Evolutionary conservation across 73 alveolate species (phyloP).

Genomic region (Paraurostyla sp.): DNA sequence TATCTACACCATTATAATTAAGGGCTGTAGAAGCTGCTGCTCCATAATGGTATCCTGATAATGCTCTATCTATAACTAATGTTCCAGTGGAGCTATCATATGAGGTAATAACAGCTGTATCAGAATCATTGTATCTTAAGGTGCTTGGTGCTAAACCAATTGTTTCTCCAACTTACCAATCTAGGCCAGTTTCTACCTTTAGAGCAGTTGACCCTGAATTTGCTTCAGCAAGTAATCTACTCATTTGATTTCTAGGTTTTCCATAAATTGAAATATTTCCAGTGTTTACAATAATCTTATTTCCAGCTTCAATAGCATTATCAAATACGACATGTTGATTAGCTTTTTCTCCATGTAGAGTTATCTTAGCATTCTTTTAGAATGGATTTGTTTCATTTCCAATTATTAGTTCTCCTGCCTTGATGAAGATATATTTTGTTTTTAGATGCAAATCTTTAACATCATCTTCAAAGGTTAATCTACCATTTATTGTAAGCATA

Average conservation of each 20-base stretch:
- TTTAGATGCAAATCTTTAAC: constrained; percentile 40
- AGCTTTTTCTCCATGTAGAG: constrained; percentile 74
- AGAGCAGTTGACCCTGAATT: constrained; percentile 15
- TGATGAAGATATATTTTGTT: constrained; percentile 51
- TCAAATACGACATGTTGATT: not conserved
- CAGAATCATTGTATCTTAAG: not conserved
- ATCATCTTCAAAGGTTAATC: constrained; percentile 36
- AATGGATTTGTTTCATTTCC: constrained; percentile 72
- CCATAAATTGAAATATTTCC: constrained; percentile 69
- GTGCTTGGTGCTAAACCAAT: constrained; percentile 57
- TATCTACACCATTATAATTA: constrained; percentile 40
- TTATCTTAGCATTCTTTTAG: constrained; percentile 72
- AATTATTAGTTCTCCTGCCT: constrained; percentile 71
- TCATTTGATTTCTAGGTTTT: not conserved
- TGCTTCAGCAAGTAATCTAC: constrained; percentile 17
- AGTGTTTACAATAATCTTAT: constrained; percentile 68
- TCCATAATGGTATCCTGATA: constrained; percentile 38
- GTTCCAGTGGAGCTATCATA: constrained; percentile 13
- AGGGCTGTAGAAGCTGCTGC: constrained; percentile 11
- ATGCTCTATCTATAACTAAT: not conserved
- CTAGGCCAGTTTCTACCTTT: constrained; percentile 23
- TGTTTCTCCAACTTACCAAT: constrained; percentile 48
- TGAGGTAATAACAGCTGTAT: not conserved
- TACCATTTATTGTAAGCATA: constrained; percentile 18
- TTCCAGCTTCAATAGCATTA: constrained; percentile 70